phyloP scores from a whole-genome alignment of 257 asterid genomes.

The Nicotiana attenuata region DNA sequence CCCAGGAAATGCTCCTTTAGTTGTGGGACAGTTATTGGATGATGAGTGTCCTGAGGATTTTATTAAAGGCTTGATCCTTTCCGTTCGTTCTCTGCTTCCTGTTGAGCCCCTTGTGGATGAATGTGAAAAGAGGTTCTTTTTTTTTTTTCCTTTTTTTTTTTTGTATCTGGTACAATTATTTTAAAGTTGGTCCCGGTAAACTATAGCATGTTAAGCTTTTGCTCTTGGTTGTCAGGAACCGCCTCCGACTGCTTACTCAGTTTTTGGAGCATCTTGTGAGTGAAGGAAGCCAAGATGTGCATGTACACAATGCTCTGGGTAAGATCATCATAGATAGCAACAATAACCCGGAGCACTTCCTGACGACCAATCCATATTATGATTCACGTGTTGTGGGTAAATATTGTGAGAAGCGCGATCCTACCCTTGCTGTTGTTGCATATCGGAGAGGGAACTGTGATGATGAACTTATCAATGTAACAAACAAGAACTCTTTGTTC shows the following conservation, averaged over 20 bases:
- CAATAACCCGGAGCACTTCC: slow-evolving; percentile 97
- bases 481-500: slow-evolving; percentile 91
- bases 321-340: slow-evolving; percentile 97
- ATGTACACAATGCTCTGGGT: slow-evolving; percentile 98
- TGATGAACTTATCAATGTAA: slow-evolving; percentile 91
- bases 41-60: slow-evolving; percentile 99
- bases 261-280: slow-evolving; percentile 99
- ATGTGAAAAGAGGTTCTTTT: slow-evolving; percentile 89
- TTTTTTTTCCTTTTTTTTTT: neutral
- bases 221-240: slow-evolving; percentile 56
- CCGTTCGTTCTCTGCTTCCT: slow-evolving; percentile 98
- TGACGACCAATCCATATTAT: slow-evolving; percentile 94
- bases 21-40: slow-evolving; percentile 96
- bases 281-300: slow-evolving; percentile 99
- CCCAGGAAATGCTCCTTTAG: slow-evolving; percentile 98
- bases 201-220: neutral
- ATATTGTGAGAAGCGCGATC: slow-evolving; percentile 99
- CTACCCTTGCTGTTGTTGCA: slow-evolving; percentile 99
- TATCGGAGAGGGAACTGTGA: slow-evolving; percentile 98
- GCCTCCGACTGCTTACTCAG: slow-evolving; percentile 94
- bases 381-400: slow-evolving; percentile 99
- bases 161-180: neutral
- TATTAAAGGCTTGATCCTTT: slow-evolving; percentile 89
- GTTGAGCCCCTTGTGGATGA: slow-evolving; percentile 99
- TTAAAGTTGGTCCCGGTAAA: neutral